phyloP scores from a whole-genome alignment of 2,329 filamentous ascomycete species.

The Nannizziopsis arthrosporioides region DNA sequence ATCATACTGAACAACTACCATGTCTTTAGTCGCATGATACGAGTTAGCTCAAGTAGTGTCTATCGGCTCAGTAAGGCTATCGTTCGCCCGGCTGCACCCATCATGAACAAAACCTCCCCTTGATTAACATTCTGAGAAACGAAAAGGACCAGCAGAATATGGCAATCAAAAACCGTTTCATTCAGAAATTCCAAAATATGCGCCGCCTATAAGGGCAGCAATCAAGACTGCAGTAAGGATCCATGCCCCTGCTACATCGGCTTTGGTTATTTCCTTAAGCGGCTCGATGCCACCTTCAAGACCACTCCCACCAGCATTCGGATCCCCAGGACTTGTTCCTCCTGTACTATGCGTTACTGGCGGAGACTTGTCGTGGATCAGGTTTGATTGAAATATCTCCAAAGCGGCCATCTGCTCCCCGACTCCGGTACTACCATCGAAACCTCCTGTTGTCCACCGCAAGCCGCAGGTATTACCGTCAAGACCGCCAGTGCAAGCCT shows the following conservation, averaged over 20 bases:
- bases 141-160: background rate
- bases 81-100: too few relatives aligned
- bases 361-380: conserved; percentile 37
- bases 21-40: too few relatives aligned
- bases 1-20: too few relatives aligned
- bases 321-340: conserved; percentile 40
- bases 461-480: conserved; percentile 53
- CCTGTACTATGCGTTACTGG: conserved; percentile 46
- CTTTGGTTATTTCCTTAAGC: conserved; percentile 20
- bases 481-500: conserved; percentile 50
- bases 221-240: conserved; percentile 24
- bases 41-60: too few relatives aligned
- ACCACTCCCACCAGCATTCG: conserved; percentile 23
- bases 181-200: background rate
- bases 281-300: conserved; percentile 7
- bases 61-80: too few relatives aligned
- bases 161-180: background rate
- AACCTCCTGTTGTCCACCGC: conserved; percentile 46
- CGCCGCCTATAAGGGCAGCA: background rate
- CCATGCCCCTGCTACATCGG: conserved; percentile 30
- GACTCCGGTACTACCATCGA: conserved; percentile 50
- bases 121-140: too few relatives aligned
- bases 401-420: conserved; percentile 59
- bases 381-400: conserved; percentile 50
- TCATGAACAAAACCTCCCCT: too few relatives aligned